A percentile compares a stretch with the other conserved stretches of the same genome.
Evolutionary conservation across 192 early-diverging fungal species (phyloP).

Genomic region (Umbelopsis ramanniana): DNA sequence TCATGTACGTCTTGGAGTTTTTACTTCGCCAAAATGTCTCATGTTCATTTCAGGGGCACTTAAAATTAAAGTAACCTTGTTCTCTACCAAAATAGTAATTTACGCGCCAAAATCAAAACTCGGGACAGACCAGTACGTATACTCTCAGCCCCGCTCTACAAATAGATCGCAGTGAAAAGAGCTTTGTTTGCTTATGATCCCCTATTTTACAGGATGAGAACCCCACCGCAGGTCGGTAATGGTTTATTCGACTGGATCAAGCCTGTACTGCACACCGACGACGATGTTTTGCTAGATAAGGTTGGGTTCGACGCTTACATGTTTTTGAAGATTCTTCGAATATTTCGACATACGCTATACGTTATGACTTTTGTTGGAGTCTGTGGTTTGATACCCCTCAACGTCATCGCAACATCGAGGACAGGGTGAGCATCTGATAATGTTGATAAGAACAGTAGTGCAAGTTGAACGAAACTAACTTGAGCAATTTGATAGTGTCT

Average conservation of each 20-base stretch:
- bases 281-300: conserved; percentile 61
- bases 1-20: conserved; percentile 43
- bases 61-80: conserved; percentile 5
- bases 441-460: background rate
- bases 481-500: conserved; percentile 23
- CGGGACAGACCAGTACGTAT: conserved; percentile 35
- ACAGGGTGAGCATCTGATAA: conserved; percentile 29
- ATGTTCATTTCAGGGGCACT: background rate
- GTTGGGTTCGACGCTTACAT: conserved; percentile 75
- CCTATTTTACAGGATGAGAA: conserved; percentile 36
- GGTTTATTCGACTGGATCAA: conserved; percentile 70
- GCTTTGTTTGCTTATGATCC: background rate
- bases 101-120: conserved; percentile 53
- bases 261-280: conserved; percentile 59
- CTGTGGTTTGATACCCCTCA: conserved; percentile 68
- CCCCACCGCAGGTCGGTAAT: conserved; percentile 63
- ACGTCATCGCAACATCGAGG: conserved; percentile 49
- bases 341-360: conserved; percentile 59
- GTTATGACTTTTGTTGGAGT: conserved; percentile 63
- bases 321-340: conserved; percentile 66
- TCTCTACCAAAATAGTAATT: conserved; percentile 38
- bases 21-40: background rate
- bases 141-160: background rate
- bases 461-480: background rate
- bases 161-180: too few species aligned